Evolutionary conservation across 1,284 basidiomycete species (phyloP).

Genomic region (Jaminaea rosea): DNA sequence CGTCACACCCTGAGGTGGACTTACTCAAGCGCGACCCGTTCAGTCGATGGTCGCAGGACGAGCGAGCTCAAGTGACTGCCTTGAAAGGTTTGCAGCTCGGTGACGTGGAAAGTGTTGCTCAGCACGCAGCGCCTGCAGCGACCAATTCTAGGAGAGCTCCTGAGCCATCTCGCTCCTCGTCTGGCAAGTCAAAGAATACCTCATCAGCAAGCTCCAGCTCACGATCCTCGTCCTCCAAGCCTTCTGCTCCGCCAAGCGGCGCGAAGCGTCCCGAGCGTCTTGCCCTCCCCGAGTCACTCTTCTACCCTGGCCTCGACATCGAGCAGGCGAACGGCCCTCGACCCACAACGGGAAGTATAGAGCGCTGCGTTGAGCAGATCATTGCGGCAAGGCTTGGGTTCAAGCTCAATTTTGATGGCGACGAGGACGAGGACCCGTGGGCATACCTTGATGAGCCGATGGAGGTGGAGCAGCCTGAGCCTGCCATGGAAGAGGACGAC

Average conservation of each 20-base stretch:
- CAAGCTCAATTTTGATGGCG: conserved; percentile 4
- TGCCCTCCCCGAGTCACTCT: conserved; percentile 22
- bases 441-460: conserved; percentile 22
- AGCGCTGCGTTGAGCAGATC: conserved; percentile 34
- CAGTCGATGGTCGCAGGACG: conserved; percentile 26
- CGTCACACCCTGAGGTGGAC: conserved; percentile 19
- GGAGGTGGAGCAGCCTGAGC: background rate
- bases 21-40: conserved; percentile 33
- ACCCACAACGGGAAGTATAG: conserved; percentile 12
- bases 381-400: conserved; percentile 12
- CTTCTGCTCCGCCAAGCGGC: conserved; percentile 1
- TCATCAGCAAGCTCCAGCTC: background rate
- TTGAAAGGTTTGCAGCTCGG: background rate
- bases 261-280: conserved; percentile 25
- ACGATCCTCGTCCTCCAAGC: background rate
- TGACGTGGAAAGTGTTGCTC: background rate
- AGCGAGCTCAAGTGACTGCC: background rate
- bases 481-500: background rate
- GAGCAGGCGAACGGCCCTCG: no score
- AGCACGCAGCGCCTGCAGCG: background rate
- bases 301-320: conserved; percentile 30
- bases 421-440: conserved; percentile 29
- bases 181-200: background rate
- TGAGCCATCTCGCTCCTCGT: background rate
- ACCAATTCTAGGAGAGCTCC: background rate